Conservation (phyloP, 352 stramenopile species). For the Discostella stelligera region DNA sequence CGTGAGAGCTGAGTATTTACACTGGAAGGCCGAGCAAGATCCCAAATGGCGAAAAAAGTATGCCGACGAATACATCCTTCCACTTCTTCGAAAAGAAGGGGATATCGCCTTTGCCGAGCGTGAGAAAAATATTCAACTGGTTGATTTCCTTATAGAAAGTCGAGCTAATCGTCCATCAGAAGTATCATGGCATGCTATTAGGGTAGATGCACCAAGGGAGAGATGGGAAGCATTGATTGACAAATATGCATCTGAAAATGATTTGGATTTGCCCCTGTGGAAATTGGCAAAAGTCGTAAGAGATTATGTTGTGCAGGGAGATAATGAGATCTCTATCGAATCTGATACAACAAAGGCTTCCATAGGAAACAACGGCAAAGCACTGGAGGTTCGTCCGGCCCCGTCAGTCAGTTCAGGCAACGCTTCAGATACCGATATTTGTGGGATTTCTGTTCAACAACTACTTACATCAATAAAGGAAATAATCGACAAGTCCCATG, state of each 20-base stretch:
- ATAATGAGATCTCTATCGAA: constrained; percentile 3
- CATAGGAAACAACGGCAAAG: not conserved
- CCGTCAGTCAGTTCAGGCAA: not conserved
- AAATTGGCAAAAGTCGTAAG: constrained; percentile 39
- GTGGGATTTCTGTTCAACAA: not conserved
- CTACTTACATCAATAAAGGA: constrained; percentile 16
- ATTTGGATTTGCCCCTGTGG: constrained; percentile 52
- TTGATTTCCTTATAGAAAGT: constrained; percentile 36
- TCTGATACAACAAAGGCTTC: not conserved
- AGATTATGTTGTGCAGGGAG: not conserved
- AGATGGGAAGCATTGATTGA: constrained; percentile 42
- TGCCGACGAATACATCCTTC: constrained; percentile 24
- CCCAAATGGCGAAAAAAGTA: constrained; percentile 28
- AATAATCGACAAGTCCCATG: constrained; percentile 9
- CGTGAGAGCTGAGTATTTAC: constrained; percentile 26
- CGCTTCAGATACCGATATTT: not conserved
- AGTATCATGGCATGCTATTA: constrained; percentile 34
- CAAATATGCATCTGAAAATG: constrained; percentile 30
- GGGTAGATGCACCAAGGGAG: constrained; percentile 17
- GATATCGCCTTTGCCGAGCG: constrained; percentile 11
- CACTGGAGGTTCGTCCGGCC: not conserved
- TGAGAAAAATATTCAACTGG: constrained; percentile 21
- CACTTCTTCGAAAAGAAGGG: constrained; percentile 5
- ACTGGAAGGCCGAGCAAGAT: constrained; percentile 47
- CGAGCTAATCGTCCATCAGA: constrained; percentile 37